Base-by-base conservation (phyloP, 2,329 filamentous ascomycete species). In the Fusarium verticillioides region DNA sequence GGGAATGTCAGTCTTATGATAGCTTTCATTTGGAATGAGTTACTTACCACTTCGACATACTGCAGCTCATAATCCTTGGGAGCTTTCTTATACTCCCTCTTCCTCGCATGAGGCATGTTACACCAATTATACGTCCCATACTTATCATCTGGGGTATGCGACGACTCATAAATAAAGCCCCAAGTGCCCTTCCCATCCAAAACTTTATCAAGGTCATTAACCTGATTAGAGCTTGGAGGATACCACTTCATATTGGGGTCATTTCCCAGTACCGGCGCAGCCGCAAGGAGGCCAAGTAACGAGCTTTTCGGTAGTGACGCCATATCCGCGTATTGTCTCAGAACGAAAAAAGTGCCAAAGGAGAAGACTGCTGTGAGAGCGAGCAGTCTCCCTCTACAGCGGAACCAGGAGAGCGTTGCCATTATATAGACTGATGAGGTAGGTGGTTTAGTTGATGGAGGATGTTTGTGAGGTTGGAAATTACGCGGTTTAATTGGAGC, bases 51-150 rank as follows among this genome's bases (percentile, higher is more conserved):
- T 82, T 96, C 93, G 12, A 96, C 93, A 79, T 95, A 96, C 76
- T 87, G 83, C 57, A 96, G 83, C 75, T 90, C 84, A 78, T 89
- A 94, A n/a, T 87, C 87, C 1, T 81, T 72, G 3, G 83, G 76
- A 0, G 87, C 84, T 68, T 82, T 85, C 19, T 86, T 80, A 78
- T 96, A 96, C 77, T 94, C 92, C 19, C 82, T 81, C 28, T 80
- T 83, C 37, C 93, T 87, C n/a, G 93, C 92, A 82, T 96, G 94
- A 2, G 94, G 94, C 93, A 96, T 96, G 78, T 96, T 95, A 82
- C 94, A 96, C 87, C 87, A 96, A 80, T 96, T 94, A 82, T 95
- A 95, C 3, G 83, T 86, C 10, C 90, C 89, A 81, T 93, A 92
- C 42, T 84, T 75, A 2, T 81, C 78, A 60, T 85, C 82, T 0